Evolutionary conservation across 768 basidiomycete genomes (phyloP).

Genomic region (Suillus cothurnatus): DNA sequence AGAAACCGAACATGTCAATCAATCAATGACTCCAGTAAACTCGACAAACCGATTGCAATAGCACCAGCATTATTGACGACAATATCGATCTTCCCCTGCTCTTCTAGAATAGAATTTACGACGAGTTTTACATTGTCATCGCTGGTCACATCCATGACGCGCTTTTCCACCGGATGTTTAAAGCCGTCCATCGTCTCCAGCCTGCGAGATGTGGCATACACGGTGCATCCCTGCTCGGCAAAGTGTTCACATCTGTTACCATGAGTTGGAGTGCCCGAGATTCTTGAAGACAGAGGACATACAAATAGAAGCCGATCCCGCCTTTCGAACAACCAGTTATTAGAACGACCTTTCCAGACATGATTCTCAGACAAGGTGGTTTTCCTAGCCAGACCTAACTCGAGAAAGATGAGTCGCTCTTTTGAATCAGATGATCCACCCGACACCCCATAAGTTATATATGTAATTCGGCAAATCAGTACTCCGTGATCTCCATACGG

Average conservation of each 20-base stretch:
- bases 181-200: constrained; percentile 64
- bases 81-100: constrained; percentile 67
- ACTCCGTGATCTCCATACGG: background rate
- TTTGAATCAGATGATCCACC: background rate
- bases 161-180: constrained; percentile 44
- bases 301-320: constrained; percentile 74
- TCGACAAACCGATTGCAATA: constrained; percentile 43
- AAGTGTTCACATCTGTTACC: constrained; percentile 66
- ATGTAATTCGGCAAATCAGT: background rate
- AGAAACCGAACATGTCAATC: constrained; percentile 2
- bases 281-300: constrained; percentile 14
- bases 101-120: constrained; percentile 51
- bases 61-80: constrained; percentile 78
- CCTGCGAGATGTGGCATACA: constrained; percentile 75
- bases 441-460: background rate
- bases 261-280: background rate
- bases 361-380: background rate
- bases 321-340: constrained; percentile 75
- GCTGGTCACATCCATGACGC: constrained; percentile 63
- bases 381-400: background rate
- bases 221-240: constrained; percentile 62
- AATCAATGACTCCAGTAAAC: background rate
- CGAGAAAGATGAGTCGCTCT: background rate
- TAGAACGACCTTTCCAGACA: constrained; percentile 49
- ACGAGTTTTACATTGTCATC: constrained; percentile 57